phyloP scores from a whole-genome alignment of 306 rosid species.

The Heteromeles arbutifolia region DNA sequence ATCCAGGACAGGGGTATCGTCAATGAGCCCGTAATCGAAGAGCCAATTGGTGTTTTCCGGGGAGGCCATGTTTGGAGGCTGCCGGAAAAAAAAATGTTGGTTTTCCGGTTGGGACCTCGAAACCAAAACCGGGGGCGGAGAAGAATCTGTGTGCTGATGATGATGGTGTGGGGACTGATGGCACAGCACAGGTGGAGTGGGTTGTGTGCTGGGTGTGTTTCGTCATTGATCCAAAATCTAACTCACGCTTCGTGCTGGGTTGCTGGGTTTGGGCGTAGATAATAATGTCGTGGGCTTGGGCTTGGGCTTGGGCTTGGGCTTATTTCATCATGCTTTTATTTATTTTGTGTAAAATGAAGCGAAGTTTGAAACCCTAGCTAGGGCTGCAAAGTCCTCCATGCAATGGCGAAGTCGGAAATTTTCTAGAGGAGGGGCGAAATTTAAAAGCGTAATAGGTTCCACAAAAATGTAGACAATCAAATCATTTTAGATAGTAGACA shows the following conservation, averaged over 20 bases:
- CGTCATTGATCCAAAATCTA: slow-evolving; percentile 8
- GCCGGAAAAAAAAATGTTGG: slow-evolving; percentile 10
- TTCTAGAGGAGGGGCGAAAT: no score
- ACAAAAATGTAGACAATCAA: no score
- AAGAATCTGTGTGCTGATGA: neutral
- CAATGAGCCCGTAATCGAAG: slow-evolving; percentile 67
- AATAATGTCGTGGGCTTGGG: neutral
- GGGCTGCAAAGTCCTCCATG: no score
- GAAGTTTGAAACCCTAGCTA: neutral
- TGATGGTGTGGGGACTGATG: slow-evolving; percentile 8
- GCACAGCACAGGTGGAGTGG: slow-evolving; percentile 9
- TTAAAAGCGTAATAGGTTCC: no score
- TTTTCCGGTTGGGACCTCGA: slow-evolving; percentile 13
- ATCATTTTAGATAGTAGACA: no score
- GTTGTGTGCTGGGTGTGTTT: neutral
- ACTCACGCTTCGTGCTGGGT: neutral
- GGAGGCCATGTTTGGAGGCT: slow-evolving; percentile 53
- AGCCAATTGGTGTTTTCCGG: slow-evolving; percentile 92
- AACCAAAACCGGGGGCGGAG: slow-evolving; percentile 21
- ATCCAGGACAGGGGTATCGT: slow-evolving; percentile 62
- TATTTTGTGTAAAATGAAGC: neutral
- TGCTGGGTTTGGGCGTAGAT: neutral
- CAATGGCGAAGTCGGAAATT: no score
- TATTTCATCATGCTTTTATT: neutral
- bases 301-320: no score